phyloP scores from a whole-genome alignment of 345 rosid species.

The Syzygium aqueum region DNA sequence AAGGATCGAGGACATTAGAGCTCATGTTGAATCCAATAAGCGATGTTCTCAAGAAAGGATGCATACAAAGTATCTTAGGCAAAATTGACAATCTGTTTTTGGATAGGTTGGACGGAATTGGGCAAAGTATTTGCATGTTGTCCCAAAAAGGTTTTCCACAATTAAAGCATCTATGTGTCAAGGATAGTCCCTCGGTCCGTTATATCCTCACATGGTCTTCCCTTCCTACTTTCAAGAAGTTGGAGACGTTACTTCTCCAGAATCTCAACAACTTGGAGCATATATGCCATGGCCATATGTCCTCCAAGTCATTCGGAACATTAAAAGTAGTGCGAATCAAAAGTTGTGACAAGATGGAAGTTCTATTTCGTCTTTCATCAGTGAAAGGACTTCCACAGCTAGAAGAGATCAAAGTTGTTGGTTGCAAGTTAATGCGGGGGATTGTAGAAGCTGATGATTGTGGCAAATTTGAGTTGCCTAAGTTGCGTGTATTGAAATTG shows the following conservation, averaged over 20 bases:
- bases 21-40: no score
- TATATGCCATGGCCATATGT: not conserved
- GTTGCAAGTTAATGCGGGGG: fast-evolving
- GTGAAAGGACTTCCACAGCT: not conserved
- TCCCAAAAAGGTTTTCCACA: no score
- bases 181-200: no score
- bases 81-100: no score
- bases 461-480: fast-evolving
- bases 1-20: no score
- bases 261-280: not conserved
- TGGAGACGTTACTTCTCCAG: not conserved
- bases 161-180: no score
- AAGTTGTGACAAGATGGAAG: not conserved
- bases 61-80: no score
- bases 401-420: fast-evolving
- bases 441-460: not conserved
- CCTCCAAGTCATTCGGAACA: not conserved
- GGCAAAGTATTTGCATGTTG: no score
- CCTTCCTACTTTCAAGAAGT: fast-evolving
- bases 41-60: no score
- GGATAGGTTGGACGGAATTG: fast-evolving
- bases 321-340: fast-evolving
- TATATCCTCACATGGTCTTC: fast-evolving
- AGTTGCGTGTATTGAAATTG: not conserved
- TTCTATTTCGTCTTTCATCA: not conserved